Evolutionary conservation across 345 rosid genomes (phyloP).

Genomic region (Eucalyptus grandis): DNA sequence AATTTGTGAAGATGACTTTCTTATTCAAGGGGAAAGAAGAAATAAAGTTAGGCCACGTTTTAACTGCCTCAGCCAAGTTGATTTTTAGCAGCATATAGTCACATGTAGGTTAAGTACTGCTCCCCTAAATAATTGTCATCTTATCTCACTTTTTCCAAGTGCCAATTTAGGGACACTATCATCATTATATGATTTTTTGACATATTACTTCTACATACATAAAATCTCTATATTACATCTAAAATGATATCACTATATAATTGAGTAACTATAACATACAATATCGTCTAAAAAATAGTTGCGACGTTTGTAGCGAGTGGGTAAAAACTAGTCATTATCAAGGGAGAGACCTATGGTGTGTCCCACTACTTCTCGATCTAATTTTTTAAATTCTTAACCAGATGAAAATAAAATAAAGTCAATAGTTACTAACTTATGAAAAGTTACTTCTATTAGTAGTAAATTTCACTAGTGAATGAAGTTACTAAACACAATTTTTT

Average conservation of each 20-base stretch:
- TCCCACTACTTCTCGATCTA: neutral
- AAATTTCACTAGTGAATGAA: too few species aligned
- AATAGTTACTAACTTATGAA: neutral
- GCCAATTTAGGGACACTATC: neutral
- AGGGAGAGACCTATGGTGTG: neutral
- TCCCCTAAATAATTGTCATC: neutral
- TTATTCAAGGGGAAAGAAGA: neutral
- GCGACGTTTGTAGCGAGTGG: neutral
- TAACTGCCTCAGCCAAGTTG: neutral
- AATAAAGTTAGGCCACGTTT: neutral
- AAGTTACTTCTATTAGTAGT: too few species aligned
- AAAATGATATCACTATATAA: neutral
- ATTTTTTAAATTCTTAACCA: neutral
- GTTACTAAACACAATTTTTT: too few species aligned
- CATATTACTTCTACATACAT: neutral
- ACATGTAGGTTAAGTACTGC: neutral
- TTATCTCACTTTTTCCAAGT: neutral
- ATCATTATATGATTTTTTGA: neutral
- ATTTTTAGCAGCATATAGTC: neutral
- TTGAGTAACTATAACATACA: neutral
- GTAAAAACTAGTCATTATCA: neutral
- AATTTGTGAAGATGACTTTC: neutral
- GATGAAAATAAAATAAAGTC: neutral
- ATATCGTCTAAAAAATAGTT: neutral
- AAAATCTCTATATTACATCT: neutral